phyloP scores from a whole-genome alignment of 2,329 filamentous ascomycete species.

The Ophiostoma sp. region DNA sequence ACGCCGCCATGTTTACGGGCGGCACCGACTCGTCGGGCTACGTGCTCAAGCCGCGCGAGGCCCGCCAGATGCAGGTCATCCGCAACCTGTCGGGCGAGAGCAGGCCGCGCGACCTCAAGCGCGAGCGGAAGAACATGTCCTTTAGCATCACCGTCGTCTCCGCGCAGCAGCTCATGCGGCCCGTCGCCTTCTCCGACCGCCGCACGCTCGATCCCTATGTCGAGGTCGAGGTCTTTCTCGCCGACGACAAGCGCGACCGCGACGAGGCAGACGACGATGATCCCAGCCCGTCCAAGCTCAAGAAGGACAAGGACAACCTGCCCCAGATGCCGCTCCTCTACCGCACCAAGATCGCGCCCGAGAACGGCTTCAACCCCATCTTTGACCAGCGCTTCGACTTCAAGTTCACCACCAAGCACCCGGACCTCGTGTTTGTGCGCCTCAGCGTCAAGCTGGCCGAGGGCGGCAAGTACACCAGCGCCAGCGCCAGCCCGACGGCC shows the following conservation, averaged over 20 bases:
- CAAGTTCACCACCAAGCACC: conserved; percentile 85
- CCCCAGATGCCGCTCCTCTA: conserved; percentile 36
- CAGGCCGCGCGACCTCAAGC: conserved; percentile 52
- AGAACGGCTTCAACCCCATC: conserved; percentile 89
- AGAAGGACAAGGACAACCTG: conserved; percentile 55
- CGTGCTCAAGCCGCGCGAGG: conserved; percentile 83
- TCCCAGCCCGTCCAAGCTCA: conserved; percentile 24
- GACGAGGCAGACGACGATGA: conserved; percentile 46
- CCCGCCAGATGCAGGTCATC: conserved; percentile 64
- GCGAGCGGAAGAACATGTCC: conserved; percentile 73
- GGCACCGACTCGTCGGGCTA: conserved; percentile 84
- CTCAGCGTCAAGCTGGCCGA: conserved; percentile 86
- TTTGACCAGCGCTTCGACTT: conserved; percentile 78
- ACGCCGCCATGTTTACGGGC: conserved; percentile 94
- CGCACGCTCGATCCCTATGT: conserved; percentile 85
- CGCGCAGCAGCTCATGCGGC: conserved; percentile 86
- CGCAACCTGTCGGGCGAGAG: conserved; percentile 46
- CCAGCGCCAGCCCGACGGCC: conserved; percentile 57
- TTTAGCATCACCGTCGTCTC: conserved; percentile 89
- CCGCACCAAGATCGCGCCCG: conserved; percentile 72
- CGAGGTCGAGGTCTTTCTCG: conserved; percentile 89
- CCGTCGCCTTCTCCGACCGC: conserved; percentile 48
- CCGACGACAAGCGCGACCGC: conserved; percentile 89
- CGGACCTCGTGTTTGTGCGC: conserved; percentile 86
- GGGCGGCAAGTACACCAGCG: conserved; percentile 65